Evolutionary conservation across 768 basidiomycete species (phyloP), one percentile per base, ranked within the genome.

Genomic region (Kwoniella europaea): DNA sequence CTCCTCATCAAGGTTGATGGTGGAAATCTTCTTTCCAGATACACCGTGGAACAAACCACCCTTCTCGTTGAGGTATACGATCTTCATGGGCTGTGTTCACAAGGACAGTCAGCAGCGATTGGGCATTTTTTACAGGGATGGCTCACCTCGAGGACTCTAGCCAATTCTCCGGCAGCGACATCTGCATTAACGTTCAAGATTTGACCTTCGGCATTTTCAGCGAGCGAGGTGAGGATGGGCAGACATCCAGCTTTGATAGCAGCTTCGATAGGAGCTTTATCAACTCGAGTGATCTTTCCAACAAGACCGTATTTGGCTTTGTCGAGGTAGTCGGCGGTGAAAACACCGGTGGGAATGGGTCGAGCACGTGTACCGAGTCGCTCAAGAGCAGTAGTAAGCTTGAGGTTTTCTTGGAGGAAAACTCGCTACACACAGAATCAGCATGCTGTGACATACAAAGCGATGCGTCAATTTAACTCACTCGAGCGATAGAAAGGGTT

Each of bases 161-260:
- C 92, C 20, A 99, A 88, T 84, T 99, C 97, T 52, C 96, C 97
- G 0, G 97, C 96, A 1, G 97, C 97, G 72, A 98, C 92, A 82
- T 99, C 97, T 22, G 97, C 97, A 80, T 98, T 99, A 83, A 99
- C 97, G 79, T 99, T 99, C 73, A 98, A 87, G 76, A 99, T 94
- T 84, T 99, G 97, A n/a, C 97, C 97, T 43, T 97, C 93, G 22
- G 90, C 88, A 43, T 92, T 92, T 85, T 98, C 97, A 6, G 97
- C 96, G 62, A 99, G 86, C 83, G 91, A 92, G 74, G 94, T 98
- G 20, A 98, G 87, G 84, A 99, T 97, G 68, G 97, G 97, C 27
- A 99, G 87, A 22, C 94, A 94, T 42, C 97, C 96, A 1, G 96
- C 94, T 57, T 93, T 90, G 82, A 99, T 99, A 59, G 95, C 90